Evolutionary conservation across 2,329 filamentous ascomycete species (phyloP).

Genomic region (Microthyrium microscopicum): DNA sequence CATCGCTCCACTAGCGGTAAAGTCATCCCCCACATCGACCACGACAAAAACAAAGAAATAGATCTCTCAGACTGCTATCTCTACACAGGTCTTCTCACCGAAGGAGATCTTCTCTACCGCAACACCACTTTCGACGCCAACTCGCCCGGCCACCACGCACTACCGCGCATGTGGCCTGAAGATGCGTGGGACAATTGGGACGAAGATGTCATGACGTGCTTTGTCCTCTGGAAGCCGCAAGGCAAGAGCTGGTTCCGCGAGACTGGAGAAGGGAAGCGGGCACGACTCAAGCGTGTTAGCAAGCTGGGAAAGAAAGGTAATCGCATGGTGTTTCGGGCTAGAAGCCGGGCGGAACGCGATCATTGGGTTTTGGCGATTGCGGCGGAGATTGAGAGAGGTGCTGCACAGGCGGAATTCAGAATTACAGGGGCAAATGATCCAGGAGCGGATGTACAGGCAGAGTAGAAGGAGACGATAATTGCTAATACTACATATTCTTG

Average conservation of each 20-base stretch:
- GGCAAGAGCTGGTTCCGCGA: conserved; percentile 37
- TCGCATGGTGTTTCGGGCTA: conserved; percentile 48
- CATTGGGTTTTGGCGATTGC: conserved; percentile 51
- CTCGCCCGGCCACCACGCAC: conserved; percentile 39
- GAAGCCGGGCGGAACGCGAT: conserved; percentile 48
- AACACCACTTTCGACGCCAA: conserved; percentile 49
- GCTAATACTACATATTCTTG: no score
- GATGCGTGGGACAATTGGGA: conserved; percentile 46
- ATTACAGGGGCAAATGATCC: conserved; percentile 20
- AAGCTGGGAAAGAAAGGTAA: conserved; percentile 43
- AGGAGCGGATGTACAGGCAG: no score
- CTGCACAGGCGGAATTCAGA: conserved; percentile 33
- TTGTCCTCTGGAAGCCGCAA: conserved; percentile 44
- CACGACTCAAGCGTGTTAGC: conserved; percentile 41
- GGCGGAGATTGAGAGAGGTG: conserved; percentile 47
- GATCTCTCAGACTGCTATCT: conserved; percentile 48
- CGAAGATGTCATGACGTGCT: conserved; percentile 49
- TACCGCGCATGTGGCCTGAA: conserved; percentile 43
- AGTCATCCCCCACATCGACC: conserved; percentile 42
- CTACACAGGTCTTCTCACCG: conserved; percentile 46
- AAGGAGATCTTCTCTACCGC: conserved; percentile 44
- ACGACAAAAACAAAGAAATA: conserved; percentile 41
- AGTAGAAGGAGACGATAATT: no score
- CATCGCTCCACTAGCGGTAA: conserved; percentile 38
- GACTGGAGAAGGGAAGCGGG: conserved; percentile 21